These are phyloP conservation scores for Zygosaccharomyces lentus DNA, from an alignment of 805 yeast genomes.

Conservation along the genomic window DNA sequence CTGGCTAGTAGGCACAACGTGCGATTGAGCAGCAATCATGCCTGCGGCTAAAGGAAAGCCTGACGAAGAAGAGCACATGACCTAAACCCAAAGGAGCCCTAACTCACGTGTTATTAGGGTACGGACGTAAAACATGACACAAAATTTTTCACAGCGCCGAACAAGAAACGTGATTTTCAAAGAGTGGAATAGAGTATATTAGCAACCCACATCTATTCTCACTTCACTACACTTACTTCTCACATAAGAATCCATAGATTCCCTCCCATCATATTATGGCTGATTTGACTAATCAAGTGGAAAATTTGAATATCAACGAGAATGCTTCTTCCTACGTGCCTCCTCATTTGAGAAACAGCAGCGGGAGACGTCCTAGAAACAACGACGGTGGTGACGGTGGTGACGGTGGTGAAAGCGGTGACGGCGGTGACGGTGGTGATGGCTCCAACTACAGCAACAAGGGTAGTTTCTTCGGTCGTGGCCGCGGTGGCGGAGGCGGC, in stretches of 20 bases:
- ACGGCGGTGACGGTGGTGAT: slow-evolving; percentile 24
- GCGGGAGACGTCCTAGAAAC: slow-evolving; percentile 19
- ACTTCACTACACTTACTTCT: not conserved
- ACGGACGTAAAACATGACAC: not conserved
- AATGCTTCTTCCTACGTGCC: slow-evolving; percentile 40
- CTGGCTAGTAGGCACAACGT: too few relatives aligned
- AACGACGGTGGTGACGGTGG: slow-evolving; percentile 35
- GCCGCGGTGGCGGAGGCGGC: slow-evolving; percentile 31
- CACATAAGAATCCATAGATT: not conserved
- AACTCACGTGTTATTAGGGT: too few relatives aligned
- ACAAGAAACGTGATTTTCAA: not conserved
- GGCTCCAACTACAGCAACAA: slow-evolving; percentile 32
- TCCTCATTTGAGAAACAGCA: slow-evolving; percentile 43
- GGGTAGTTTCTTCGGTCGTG: slow-evolving; percentile 34
- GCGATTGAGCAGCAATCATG: too few relatives aligned
- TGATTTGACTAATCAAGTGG: slow-evolving; percentile 55
- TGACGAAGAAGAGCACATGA: too few relatives aligned
- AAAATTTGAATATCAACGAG: slow-evolving; percentile 45
- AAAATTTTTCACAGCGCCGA: not conserved
- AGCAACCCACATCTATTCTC: not conserved
- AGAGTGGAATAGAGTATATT: not conserved
- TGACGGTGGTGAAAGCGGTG: slow-evolving; percentile 27
- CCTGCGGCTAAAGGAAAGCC: too few relatives aligned
- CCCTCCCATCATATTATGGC: slow-evolving; percentile 41
- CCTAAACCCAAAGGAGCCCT: too few relatives aligned